Evolutionary conservation across 2,329 filamentous ascomycete genomes (phyloP).

Genomic region (Ascochyta viciae-villosae): DNA sequence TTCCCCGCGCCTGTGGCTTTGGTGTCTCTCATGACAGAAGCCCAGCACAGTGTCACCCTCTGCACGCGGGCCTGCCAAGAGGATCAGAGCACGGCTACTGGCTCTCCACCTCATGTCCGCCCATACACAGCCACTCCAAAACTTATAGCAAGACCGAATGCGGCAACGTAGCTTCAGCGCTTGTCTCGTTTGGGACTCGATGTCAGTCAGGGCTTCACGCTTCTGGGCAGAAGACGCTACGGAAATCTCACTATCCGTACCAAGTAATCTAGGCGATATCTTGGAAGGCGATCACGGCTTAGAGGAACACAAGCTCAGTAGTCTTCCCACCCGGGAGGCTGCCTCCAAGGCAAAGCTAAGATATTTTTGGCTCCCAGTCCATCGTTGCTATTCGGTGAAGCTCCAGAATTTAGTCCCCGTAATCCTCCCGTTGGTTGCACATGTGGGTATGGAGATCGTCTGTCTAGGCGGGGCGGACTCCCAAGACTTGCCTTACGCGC

Average conservation of each 20-base stretch:
- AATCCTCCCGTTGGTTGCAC: conserved; percentile 4
- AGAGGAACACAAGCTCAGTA: conserved; percentile 3
- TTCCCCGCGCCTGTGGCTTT: conserved; percentile 14
- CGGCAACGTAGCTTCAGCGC: background rate
- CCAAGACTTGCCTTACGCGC: conserved; percentile 1
- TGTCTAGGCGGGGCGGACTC: conserved; percentile 1
- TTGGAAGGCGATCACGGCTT: conserved; percentile 21
- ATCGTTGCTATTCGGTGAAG: background rate
- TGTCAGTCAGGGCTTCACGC: background rate
- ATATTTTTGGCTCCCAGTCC: background rate
- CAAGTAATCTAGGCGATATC: conserved; percentile 39
- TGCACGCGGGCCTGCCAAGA: conserved; percentile 13
- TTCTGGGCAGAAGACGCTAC: conserved; percentile 17
- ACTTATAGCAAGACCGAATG: background rate
- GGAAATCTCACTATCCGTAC: conserved; percentile 31
- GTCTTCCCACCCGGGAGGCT: background rate
- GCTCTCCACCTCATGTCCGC: conserved; percentile 6
- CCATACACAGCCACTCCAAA: conserved; percentile 11
- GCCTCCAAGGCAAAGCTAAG: conserved; percentile 1
- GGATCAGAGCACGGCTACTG: conserved; percentile 11
- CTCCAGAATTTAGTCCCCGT: background rate
- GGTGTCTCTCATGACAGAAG: conserved; percentile 5
- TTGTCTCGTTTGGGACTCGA: background rate
- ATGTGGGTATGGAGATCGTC: conserved; percentile 7
- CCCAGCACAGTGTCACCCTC: conserved; percentile 1